Conservation (phyloP, 2,329 filamentous ascomycete species). For the Aspergillus sp. region DNA sequence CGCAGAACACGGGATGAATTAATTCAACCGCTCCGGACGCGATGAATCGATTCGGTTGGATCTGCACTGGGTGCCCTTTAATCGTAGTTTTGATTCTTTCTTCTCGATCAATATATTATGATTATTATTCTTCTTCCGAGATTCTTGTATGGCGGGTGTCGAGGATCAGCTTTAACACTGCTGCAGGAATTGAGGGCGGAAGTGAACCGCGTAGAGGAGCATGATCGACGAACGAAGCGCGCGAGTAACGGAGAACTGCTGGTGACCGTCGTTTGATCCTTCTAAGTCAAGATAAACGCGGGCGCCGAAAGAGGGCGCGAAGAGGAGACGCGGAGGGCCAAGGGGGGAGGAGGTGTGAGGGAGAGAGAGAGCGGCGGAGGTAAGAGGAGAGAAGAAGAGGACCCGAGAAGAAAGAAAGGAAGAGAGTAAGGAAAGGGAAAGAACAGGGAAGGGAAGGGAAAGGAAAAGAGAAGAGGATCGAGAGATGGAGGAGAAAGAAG, state of each 20-base stretch:
- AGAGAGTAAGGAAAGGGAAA: constrained; percentile 4
- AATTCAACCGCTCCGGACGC: no score
- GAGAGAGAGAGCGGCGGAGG: constrained; percentile 3
- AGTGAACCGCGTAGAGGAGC: constrained; percentile 11
- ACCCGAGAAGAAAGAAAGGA: constrained; percentile 12
- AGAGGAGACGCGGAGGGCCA: constrained; percentile 10
- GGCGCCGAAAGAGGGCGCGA: constrained; percentile 11
- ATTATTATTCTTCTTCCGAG: background rate
- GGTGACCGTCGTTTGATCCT: constrained; percentile 7
- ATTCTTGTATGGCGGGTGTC: no score
- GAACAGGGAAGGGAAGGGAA: constrained; percentile 3
- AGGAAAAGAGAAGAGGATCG: constrained; percentile 2
- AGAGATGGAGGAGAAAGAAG: constrained; percentile 2
- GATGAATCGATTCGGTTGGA: no score
- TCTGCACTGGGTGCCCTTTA: no score
- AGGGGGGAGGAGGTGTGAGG: constrained; percentile 11
- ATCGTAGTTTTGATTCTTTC: no score
- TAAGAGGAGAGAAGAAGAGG: constrained; percentile 10
- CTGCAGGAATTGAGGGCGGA: constrained; percentile 14
- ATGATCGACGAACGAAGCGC: constrained; percentile 15
- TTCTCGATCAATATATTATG: no score
- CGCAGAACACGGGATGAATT: no score
- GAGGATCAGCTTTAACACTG: constrained; percentile 9
- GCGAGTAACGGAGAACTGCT: constrained; percentile 4
- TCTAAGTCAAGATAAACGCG: constrained; percentile 14